phyloP scores from a whole-genome alignment of 2,329 filamentous ascomycete genomes.

The Neodidymelliopsis sp. region DNA sequence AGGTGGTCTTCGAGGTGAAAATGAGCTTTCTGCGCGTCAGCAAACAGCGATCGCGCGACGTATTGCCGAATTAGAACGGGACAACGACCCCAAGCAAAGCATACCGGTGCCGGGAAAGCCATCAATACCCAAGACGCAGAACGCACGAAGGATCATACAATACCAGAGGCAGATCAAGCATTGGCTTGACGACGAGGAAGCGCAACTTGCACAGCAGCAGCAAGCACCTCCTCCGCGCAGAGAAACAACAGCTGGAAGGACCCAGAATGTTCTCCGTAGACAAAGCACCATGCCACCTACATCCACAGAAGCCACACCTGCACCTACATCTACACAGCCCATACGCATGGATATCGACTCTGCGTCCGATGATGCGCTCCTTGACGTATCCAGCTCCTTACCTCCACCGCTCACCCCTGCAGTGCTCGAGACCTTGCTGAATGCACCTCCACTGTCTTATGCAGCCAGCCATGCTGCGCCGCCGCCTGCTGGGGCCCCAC shows the following conservation, averaged over 20 bases:
- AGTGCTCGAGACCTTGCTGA: constrained; percentile 70
- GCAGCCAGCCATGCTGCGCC: constrained; percentile 63
- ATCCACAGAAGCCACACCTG: constrained; percentile 38
- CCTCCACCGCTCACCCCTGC: constrained; percentile 65
- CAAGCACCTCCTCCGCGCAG: constrained; percentile 30
- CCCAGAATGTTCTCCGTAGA: constrained; percentile 28
- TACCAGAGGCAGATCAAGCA: constrained; percentile 86
- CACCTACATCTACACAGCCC: constrained; percentile 11
- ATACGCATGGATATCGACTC: constrained; percentile 21
- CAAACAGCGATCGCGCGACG: constrained; percentile 83
- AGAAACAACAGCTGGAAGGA: constrained; percentile 19
- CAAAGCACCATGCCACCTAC: constrained; percentile 36
- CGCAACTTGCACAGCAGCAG: constrained; percentile 63
- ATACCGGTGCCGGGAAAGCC: constrained; percentile 51
- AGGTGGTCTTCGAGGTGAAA: constrained; percentile 48
- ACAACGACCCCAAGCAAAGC: constrained; percentile 63
- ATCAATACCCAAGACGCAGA: constrained; percentile 60
- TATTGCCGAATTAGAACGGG: constrained; percentile 81
- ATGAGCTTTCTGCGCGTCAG: constrained; percentile 79
- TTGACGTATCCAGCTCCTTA: constrained; percentile 61
- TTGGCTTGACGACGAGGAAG: constrained; percentile 80
- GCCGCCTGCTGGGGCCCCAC: constrained; percentile 55
- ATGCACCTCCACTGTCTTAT: constrained; percentile 72
- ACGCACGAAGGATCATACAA: constrained; percentile 76
- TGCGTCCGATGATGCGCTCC: constrained; percentile 59